phyloP scores from a whole-genome alignment of 1,284 basidiomycete species.

The Phaffia rhodozyma region DNA sequence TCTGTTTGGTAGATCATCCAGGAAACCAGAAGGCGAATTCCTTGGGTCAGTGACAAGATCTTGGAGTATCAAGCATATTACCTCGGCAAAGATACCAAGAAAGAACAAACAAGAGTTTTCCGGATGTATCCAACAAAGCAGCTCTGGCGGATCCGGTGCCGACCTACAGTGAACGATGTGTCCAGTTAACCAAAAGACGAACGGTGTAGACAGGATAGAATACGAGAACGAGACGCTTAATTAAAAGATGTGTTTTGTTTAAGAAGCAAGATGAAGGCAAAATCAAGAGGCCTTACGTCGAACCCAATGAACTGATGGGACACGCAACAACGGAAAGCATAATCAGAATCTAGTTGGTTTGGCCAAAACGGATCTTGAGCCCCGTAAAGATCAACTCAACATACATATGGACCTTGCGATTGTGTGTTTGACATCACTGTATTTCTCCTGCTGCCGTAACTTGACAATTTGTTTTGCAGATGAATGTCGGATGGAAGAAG shows the following conservation, averaged over 20 bases:
- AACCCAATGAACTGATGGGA: constrained; percentile 43
- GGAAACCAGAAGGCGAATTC: background rate
- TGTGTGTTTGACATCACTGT: too few species aligned
- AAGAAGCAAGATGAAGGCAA: background rate
- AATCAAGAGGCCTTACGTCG: constrained; percentile 40
- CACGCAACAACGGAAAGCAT: background rate
- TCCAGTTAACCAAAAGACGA: background rate
- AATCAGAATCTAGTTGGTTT: background rate
- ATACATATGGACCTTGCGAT: background rate
- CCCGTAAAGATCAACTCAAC: background rate
- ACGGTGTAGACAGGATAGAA: background rate
- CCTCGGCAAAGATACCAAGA: constrained; percentile 23
- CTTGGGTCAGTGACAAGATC: background rate
- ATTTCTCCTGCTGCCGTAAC: too few species aligned
- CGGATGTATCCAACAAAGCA: constrained; percentile 62
- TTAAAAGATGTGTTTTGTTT: background rate
- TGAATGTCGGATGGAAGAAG: too few species aligned
- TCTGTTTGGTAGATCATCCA: background rate
- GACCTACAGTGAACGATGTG: constrained; percentile 27
- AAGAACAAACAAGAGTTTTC: constrained; percentile 54
- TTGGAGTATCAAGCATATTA: background rate
- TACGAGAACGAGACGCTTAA: background rate
- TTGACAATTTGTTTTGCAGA: too few species aligned
- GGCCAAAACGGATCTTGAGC: background rate
- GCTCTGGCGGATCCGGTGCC: constrained; percentile 92